phyloP scores from a whole-genome alignment of 257 asterid species.

The Prunella vulgaris region DNA sequence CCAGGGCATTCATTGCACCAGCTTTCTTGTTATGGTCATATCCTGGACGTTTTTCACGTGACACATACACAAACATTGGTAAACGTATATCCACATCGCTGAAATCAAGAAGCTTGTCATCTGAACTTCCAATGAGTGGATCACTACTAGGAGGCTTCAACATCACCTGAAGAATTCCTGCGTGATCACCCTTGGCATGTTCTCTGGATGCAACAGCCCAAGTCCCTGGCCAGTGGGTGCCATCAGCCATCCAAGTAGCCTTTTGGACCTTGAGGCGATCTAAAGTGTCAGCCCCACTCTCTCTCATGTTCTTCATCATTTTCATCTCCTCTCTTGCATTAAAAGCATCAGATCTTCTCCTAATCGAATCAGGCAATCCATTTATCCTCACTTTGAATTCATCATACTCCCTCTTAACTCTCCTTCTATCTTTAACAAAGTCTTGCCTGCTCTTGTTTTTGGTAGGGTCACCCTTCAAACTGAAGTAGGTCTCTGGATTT shows the following conservation, averaged over 20 bases:
- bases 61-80: slow-evolving; percentile 56
- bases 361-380: slow-evolving; percentile 47
- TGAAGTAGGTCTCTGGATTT: slow-evolving; percentile 51
- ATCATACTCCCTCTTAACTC: slow-evolving; percentile 56
- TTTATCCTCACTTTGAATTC: slow-evolving; percentile 58
- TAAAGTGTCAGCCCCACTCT: slow-evolving; percentile 36
- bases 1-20: slow-evolving; percentile 69
- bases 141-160: slow-evolving; percentile 56
- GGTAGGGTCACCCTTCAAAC: slow-evolving; percentile 44
- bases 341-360: slow-evolving; percentile 56
- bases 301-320: slow-evolving; percentile 41
- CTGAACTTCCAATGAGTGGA: slow-evolving; percentile 39
- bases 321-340: slow-evolving; percentile 62
- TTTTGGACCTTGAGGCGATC: slow-evolving; percentile 47
- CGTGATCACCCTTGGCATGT: slow-evolving; percentile 60
- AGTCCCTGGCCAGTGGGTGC: slow-evolving; percentile 73
- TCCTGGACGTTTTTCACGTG: slow-evolving; percentile 58
- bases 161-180: slow-evolving; percentile 66
- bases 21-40: slow-evolving; percentile 73
- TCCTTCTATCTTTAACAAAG: slow-evolving; percentile 54
- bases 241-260: slow-evolving; percentile 77
- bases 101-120: slow-evolving; percentile 46
- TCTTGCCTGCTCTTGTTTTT: slow-evolving; percentile 45
- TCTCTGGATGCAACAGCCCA: slow-evolving; percentile 41
- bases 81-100: slow-evolving; percentile 51